Conservation (phyloP, 805 yeast genomes). For the Kodamaea kakaduensis region DNA sequence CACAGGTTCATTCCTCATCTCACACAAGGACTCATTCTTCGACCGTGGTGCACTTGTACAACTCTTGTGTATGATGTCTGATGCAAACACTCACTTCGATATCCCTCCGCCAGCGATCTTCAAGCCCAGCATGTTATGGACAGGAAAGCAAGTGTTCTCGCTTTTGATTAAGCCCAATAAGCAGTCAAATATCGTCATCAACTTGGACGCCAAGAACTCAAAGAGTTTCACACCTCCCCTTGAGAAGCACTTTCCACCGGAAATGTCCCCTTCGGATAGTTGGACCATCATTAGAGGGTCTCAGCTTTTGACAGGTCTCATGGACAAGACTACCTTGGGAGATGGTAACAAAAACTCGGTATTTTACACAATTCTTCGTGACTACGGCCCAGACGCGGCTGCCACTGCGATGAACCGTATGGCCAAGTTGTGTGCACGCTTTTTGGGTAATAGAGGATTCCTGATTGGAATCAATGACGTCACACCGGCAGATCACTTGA, state of each 20-base stretch:
- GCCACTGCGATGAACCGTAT: conserved; percentile 95
- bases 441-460: conserved; percentile 90
- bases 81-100: conserved; percentile 82
- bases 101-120: conserved; percentile 91
- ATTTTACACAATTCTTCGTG: conserved; percentile 90
- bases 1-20: conserved; percentile 89
- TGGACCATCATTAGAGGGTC: conserved; percentile 88
- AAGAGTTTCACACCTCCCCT: conserved; percentile 86
- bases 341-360: conserved; percentile 98
- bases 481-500: conserved; percentile 82
- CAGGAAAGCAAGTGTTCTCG: conserved; percentile 94
- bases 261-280: conserved; percentile 98
- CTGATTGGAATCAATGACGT: conserved; percentile 97
- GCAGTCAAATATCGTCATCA: conserved; percentile 73
- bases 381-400: conserved; percentile 95
- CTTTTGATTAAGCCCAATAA: conserved; percentile 80
- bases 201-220: conserved; percentile 90
- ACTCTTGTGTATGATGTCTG: conserved; percentile 91
- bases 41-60: conserved; percentile 84
- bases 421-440: conserved; percentile 98
- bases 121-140: conserved; percentile 90
- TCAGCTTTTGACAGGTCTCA: conserved; percentile 82
- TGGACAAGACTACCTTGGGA: conserved; percentile 95
- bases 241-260: conserved; percentile 65
- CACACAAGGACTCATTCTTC: conserved; percentile 89